Evolutionary conservation across 2,329 filamentous ascomycete genomes (phyloP).

Genomic region (Microsporum ferrugineum): DNA sequence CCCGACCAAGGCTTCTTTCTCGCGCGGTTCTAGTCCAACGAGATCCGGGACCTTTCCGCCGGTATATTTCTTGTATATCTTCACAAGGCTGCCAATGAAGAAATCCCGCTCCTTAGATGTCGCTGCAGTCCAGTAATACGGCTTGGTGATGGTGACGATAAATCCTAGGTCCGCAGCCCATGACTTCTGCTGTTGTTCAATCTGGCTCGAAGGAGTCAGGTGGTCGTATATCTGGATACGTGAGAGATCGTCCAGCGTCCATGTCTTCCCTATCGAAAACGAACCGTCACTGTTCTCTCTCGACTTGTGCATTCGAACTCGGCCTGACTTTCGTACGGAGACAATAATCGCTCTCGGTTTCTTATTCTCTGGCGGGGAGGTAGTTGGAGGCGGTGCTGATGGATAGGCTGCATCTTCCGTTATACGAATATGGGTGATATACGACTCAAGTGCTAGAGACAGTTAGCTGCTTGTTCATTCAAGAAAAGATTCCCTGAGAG

Average conservation of each 20-base stretch:
- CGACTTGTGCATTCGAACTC: slow-evolving; percentile 92
- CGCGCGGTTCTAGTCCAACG: slow-evolving; percentile 67
- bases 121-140: slow-evolving; percentile 93
- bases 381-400: slow-evolving; percentile 71
- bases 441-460: slow-evolving; percentile 57
- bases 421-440: slow-evolving; percentile 94
- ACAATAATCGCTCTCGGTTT: slow-evolving; percentile 89
- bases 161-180: slow-evolving; percentile 83
- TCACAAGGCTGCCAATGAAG: slow-evolving; percentile 90
- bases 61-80: slow-evolving; percentile 95
- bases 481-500: background rate
- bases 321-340: slow-evolving; percentile 79
- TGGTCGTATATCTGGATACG: slow-evolving; percentile 72
- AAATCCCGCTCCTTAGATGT: slow-evolving; percentile 96
- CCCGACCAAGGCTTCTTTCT: slow-evolving; percentile 64
- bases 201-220: slow-evolving; percentile 45
- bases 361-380: slow-evolving; percentile 60
- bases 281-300: slow-evolving; percentile 87
- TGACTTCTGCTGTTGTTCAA: slow-evolving; percentile 51
- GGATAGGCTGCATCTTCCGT: slow-evolving; percentile 76
- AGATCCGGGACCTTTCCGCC: slow-evolving; percentile 70
- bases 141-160: slow-evolving; percentile 76
- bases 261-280: slow-evolving; percentile 97
- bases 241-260: slow-evolving; percentile 84
- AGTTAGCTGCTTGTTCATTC: background rate